Evolutionary conservation across 2,329 filamentous ascomycete species (phyloP).

Genomic region (Penicillium sp.): DNA sequence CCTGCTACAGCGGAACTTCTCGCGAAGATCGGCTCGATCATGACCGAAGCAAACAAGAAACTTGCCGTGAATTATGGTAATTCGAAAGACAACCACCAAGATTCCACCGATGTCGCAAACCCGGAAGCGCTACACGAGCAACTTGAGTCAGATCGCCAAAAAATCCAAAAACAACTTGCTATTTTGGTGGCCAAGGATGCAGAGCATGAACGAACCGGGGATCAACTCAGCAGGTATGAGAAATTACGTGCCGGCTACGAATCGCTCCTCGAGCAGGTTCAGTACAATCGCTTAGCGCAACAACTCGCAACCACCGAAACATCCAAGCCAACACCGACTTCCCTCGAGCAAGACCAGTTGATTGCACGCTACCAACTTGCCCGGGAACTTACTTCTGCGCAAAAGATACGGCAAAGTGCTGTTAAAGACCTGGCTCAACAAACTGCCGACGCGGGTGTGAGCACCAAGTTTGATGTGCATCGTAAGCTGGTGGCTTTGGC

Average conservation of each 20-base stretch:
- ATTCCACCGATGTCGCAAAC: constrained; percentile 44
- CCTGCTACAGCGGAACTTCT: constrained; percentile 71
- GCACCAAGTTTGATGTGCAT: constrained; percentile 50
- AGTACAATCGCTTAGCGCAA: constrained; percentile 40
- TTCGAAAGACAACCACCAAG: constrained; percentile 63
- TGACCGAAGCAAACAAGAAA: constrained; percentile 72
- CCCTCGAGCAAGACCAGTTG: constrained; percentile 34
- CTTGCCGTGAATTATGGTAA: constrained; percentile 62
- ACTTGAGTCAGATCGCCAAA: constrained; percentile 47
- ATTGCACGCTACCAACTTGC: constrained; percentile 32
- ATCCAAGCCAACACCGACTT: constrained; percentile 15
- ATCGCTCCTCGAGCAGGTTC: constrained; percentile 48
- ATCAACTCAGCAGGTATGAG: constrained; percentile 43
- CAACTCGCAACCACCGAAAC: constrained; percentile 25
- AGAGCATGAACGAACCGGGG: constrained; percentile 38
- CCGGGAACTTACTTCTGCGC: constrained; percentile 34
- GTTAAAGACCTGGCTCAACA: constrained; percentile 47
- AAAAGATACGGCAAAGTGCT: constrained; percentile 37
- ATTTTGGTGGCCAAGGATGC: constrained; percentile 39
- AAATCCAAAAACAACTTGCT: constrained; percentile 44
- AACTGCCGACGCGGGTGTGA: constrained; percentile 48
- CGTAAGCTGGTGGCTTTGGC: constrained; percentile 50
- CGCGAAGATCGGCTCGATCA: constrained; percentile 67
- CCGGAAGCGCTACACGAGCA: constrained; percentile 45
- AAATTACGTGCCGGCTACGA: constrained; percentile 39